phyloP scores from a whole-genome alignment of 305 asterid species.

The Fraxinus nigra region DNA sequence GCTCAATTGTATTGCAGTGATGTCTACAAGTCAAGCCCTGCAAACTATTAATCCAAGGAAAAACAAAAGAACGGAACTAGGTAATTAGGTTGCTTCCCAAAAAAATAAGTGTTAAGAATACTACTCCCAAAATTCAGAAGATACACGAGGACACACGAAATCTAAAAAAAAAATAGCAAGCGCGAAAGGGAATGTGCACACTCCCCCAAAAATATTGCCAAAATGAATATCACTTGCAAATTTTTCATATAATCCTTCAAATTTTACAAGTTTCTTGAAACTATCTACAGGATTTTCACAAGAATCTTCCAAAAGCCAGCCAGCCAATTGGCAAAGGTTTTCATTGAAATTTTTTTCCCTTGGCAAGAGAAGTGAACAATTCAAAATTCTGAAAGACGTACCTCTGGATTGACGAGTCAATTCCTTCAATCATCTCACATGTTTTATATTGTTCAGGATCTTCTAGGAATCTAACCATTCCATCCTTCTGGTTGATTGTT shows the following conservation, averaged over 20 bases:
- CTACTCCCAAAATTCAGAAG: neutral
- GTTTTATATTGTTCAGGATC: slow-evolving; percentile 95
- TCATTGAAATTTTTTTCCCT: neutral
- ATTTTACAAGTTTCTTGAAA: neutral
- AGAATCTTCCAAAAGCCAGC: slow-evolving; percentile 5
- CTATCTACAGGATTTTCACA: neutral
- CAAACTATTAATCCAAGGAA: neutral
- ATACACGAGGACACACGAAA: neutral
- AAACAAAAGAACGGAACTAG: neutral
- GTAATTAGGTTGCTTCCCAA: neutral
- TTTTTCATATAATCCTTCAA: neutral
- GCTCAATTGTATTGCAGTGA: neutral
- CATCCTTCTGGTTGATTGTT: slow-evolving; percentile 95
- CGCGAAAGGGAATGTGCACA: neutral
- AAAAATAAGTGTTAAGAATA: neutral
- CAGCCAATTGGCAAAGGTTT: neutral
- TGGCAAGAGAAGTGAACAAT: neutral
- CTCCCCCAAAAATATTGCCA: neutral
- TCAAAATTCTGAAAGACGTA: slow-evolving; percentile 23
- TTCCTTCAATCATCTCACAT: slow-evolving; percentile 86
- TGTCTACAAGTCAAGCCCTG: neutral
- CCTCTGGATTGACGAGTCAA: slow-evolving; percentile 93
- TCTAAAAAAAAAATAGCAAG: neutral
- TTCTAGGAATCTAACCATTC: slow-evolving; percentile 98
- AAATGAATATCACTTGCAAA: neutral